Evolutionary conservation across 257 asterid genomes (phyloP), one percentile per base, ranked within the genome.

Genomic region (Pogostemon cablin): DNA sequence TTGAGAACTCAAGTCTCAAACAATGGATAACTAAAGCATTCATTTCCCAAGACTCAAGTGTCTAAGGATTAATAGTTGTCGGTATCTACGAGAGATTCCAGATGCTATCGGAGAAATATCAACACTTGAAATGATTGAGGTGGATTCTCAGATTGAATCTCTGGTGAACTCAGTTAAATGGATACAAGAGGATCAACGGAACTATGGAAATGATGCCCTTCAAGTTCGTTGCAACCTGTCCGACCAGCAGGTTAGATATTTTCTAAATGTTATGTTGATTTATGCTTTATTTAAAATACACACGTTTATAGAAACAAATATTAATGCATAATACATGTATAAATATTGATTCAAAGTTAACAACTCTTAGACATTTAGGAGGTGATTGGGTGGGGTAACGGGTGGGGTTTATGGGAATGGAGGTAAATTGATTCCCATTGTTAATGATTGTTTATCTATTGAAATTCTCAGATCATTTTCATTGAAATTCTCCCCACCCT

Each of bases 21-120:
- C 0, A 37, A 0, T 74, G 78, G 78, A 35, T 12, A 25, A 53
- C 72, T 11, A 53, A 7, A 52, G 43, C 0, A 1, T 9, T 15
- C 79, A 75, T 10, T 69, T 75, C 7, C 79, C 67, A 12, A 42
- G 3, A 2, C 56, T 75, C 11, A 67, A 50, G 60, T 7, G 66
- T 43, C 57, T 75, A 4, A 2, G 12, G 59, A 54, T 75, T 5
- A 6, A 41, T 32, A 0, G 3, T 0, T 75, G 79, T 61, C 2
- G 4, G 11, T 0, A 9, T 44, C 40, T 72, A 50, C 0, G 0
- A 3, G n/a, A 42, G n/a, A 53, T 61, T 4, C 67, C 72, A 9
- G 35, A 65, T 3, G 6, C 20, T 25, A 65, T 73, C 43, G 77
- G 72, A 3, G 72, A 73, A 8, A 44, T 73, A n/a, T 40, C 67